Conservation (phyloP, 768 basidiomycete genomes). For the Pleurotus ostreatus region DNA sequence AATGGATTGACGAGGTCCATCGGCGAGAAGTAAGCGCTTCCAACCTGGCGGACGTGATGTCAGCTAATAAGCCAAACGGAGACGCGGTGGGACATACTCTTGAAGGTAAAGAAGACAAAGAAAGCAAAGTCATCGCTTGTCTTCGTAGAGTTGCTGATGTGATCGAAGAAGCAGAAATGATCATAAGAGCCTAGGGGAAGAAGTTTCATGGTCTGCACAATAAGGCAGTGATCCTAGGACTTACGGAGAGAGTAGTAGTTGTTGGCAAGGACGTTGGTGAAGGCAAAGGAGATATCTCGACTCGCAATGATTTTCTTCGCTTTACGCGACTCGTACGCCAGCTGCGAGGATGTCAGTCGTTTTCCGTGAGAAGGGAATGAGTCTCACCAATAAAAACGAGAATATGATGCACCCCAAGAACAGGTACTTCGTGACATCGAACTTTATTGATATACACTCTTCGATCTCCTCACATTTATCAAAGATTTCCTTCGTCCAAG, state of each 20-base stretch:
- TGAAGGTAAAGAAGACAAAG: slow-evolving; percentile 99
- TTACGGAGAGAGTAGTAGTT: slow-evolving; percentile 92
- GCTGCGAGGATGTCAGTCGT: slow-evolving; percentile 33
- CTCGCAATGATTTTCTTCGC: slow-evolving; percentile 91
- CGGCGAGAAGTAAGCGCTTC: slow-evolving; percentile 64
- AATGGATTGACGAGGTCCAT: slow-evolving; percentile 96
- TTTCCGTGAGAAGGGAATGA: slow-evolving; percentile 1
- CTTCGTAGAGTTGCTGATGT: slow-evolving; percentile 94
- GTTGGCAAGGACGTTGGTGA: slow-evolving; percentile 97
- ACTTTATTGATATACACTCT: slow-evolving; percentile 83
- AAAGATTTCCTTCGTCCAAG: slow-evolving; percentile 93
- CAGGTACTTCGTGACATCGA: slow-evolving; percentile 89
- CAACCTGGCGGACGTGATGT: slow-evolving; percentile 25
- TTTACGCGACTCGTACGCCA: slow-evolving; percentile 91
- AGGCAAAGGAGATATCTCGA: slow-evolving; percentile 96
- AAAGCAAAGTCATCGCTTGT: slow-evolving; percentile 97
- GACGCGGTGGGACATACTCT: slow-evolving; percentile 55
- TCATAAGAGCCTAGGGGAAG: slow-evolving; percentile 76
- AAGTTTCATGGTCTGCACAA: slow-evolving; percentile 7
- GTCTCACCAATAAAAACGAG: slow-evolving; percentile 87
- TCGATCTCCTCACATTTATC: slow-evolving; percentile 57
- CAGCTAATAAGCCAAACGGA: not conserved
- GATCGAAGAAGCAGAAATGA: slow-evolving; percentile 97
- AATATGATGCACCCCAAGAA: slow-evolving; percentile 98
- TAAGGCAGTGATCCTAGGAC: slow-evolving; percentile 23